These are phyloP conservation scores for Alternaria arborescens DNA, from an alignment of 2,329 filamentous ascomycete species.

Conservation along the genomic window DNA sequence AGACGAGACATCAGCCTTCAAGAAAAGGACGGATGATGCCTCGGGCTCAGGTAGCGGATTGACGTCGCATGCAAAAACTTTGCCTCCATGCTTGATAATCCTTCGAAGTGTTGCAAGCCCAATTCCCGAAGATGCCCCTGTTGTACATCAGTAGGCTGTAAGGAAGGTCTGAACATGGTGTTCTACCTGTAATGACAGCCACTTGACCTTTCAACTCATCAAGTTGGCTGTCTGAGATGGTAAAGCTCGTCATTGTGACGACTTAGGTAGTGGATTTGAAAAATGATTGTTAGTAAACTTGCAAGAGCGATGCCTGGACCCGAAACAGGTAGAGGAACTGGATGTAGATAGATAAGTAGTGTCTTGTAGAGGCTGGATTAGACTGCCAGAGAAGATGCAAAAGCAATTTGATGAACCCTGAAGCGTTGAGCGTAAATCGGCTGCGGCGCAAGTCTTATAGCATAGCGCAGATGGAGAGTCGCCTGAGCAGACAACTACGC, in stretches of 20 bases:
- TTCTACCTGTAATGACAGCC: slow-evolving; percentile 62
- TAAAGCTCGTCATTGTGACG: slow-evolving; percentile 49
- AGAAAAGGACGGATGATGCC: slow-evolving; percentile 30
- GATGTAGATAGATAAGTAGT: not conserved
- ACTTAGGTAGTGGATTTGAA: not conserved
- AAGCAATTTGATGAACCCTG: too few species aligned
- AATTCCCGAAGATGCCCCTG: slow-evolving; percentile 68
- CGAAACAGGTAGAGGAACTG: not conserved
- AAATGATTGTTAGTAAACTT: not conserved
- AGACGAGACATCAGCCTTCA: slow-evolving; percentile 46
- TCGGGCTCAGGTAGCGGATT: slow-evolving; percentile 52
- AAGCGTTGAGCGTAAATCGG: not conserved
- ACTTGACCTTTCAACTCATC: slow-evolving; percentile 58
- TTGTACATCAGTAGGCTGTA: not conserved
- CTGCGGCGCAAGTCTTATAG: not conserved
- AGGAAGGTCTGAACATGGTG: not conserved
- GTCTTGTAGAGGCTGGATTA: not conserved
- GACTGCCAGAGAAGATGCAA: not conserved
- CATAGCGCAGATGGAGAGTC: not conserved
- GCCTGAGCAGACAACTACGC: not conserved
- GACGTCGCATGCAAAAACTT: slow-evolving; percentile 65
- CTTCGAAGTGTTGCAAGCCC: slow-evolving; percentile 64
- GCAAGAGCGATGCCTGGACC: not conserved
- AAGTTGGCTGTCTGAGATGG: slow-evolving; percentile 58
- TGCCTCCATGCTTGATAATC: slow-evolving; percentile 62